Base-by-base conservation (phyloP, 148 eudicot genomes). In the Nyssa sinensis region DNA sequence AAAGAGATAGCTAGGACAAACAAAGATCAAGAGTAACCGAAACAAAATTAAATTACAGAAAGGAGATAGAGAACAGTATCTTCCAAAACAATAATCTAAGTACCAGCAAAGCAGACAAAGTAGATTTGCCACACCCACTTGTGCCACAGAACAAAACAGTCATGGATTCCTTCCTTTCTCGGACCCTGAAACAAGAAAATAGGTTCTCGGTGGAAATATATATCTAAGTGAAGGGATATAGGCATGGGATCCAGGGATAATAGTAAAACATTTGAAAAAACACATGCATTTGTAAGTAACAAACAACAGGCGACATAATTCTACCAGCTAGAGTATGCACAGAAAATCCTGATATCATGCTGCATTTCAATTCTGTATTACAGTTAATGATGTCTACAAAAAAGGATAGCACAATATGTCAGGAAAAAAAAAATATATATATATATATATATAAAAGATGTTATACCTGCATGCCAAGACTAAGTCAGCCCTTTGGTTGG, bases 121-220 rank as follows among this genome's bases (percentile, higher is more conserved):
- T 94, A 53, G 98, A 94, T 79, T 94, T 94, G 51, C 98, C 98
- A 71, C 98, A 94, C 81, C 98, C 98, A 80, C 98, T 94, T 23
- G 98, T 94, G 64, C 97, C 98, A 82, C 98, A 94, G 77, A 92
- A 74, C 70, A 94, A 69, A 81, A 94, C 90, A 10, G 98, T 90
- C 72, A 94, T 77, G 21, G 98, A 91, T 82, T 90, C 98, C 85
- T 90, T 94, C 81, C 91, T 87, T 76, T 94, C 97, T 49, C 96
- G 87, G 62, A 92, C 84, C 77, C 98, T 94, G 90, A 60, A 86
- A 81, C 59, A 66, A 31, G 4, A 67, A 71, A 53, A 70, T 13
- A 17, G 12, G 29, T 39, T 47, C 24, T 64, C 37, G 29, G n/a
- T 11, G 16, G 16, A 5, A 8, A 24, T n/a, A n/a, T n/a, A n/a